Evolutionary conservation across 2,329 filamentous ascomycete genomes (phyloP).

Genomic region (Periconia sp.): DNA sequence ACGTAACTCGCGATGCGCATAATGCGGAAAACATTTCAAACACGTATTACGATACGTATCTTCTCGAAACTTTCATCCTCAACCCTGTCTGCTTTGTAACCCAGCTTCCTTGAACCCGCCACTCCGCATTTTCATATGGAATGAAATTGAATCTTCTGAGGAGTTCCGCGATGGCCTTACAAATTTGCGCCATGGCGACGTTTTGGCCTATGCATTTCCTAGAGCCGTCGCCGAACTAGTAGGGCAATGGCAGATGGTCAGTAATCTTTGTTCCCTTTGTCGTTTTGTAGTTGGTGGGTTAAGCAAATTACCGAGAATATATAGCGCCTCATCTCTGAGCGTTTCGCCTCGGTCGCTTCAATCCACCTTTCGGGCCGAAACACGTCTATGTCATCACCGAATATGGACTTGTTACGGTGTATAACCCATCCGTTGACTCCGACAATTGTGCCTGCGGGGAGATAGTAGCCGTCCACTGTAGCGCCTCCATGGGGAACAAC

Average conservation of each 20-base stretch:
- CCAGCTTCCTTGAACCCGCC: too few relatives aligned
- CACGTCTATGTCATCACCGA: background rate
- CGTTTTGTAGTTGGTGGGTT: too few relatives aligned
- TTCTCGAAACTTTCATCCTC: too few relatives aligned
- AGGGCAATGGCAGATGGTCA: background rate
- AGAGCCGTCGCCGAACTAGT: conserved; percentile 2
- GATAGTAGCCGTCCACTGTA: background rate
- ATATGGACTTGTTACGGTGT: background rate
- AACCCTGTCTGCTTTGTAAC: too few relatives aligned
- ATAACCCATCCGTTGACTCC: background rate
- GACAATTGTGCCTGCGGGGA: background rate
- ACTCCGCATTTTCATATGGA: too few relatives aligned
- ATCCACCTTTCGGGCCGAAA: conserved; percentile 1
- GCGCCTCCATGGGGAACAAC: background rate
- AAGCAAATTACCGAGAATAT: background rate
- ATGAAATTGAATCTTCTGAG: too few relatives aligned
- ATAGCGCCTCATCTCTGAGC: background rate
- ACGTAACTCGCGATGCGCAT: too few relatives aligned
- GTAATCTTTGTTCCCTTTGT: background rate
- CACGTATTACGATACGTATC: too few relatives aligned
- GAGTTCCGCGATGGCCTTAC: too few relatives aligned
- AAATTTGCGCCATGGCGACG: conserved; percentile 22
- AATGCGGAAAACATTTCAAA: too few relatives aligned
- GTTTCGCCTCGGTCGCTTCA: background rate
- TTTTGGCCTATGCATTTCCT: conserved; percentile 5